Evolutionary conservation across 306 rosid species (phyloP).

Genomic region (Ammopiptanthus mongolicus): DNA sequence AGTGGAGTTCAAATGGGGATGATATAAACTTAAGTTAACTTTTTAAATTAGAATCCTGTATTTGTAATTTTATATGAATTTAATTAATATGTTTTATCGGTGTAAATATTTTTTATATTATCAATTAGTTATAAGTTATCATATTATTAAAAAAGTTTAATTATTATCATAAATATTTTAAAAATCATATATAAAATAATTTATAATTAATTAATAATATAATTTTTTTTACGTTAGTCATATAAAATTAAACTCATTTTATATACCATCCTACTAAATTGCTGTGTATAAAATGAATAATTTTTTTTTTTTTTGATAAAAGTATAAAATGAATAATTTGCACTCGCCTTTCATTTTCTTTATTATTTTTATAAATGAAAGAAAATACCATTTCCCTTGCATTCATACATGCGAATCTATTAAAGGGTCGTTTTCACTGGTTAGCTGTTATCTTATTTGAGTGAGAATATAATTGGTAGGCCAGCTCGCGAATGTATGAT

Average conservation of each 20-base stretch:
- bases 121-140: too few species aligned
- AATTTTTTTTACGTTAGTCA: too few species aligned
- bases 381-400: neutral
- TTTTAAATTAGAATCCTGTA: neutral
- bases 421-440: neutral
- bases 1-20: neutral
- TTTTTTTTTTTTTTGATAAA: too few species aligned
- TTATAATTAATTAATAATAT: too few species aligned
- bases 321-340: neutral
- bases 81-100: too few species aligned
- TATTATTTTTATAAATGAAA: neutral
- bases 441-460: neutral
- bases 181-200: too few species aligned
- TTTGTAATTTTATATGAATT: neutral
- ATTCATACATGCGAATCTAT: neutral
- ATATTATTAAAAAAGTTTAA: too few species aligned
- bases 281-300: too few species aligned
- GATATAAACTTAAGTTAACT: neutral
- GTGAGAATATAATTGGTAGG: slow-evolving; percentile 20
- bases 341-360: neutral
- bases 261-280: too few species aligned
- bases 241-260: too few species aligned
- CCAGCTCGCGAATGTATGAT: slow-evolving; percentile 11
- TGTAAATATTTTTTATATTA: too few species aligned
- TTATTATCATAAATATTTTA: too few species aligned